These are phyloP conservation scores for Rhynchospora tenuis DNA, from an alignment of 176 grass and related monocot species.

Conservation along the genomic window DNA sequence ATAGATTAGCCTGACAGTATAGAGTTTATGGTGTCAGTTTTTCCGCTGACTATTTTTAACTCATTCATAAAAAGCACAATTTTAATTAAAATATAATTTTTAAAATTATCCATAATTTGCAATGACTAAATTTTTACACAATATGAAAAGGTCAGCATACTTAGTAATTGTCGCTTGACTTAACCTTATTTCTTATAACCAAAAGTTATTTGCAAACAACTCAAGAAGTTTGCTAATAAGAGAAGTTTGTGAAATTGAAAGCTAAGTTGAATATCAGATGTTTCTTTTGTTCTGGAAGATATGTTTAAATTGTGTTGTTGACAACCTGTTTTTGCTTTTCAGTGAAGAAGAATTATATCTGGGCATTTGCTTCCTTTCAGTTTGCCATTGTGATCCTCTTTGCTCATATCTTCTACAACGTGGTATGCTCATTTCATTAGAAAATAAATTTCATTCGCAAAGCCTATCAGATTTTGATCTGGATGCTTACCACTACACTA, in stretches of 20 bases:
- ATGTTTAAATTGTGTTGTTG: slow-evolving; percentile 1
- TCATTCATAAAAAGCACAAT: too few relatives aligned
- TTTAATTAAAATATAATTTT: too few relatives aligned
- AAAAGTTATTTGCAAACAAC: neutral
- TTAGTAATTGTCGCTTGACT: neutral
- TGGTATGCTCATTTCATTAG: slow-evolving; percentile 42
- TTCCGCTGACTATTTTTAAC: neutral
- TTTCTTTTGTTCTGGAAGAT: neutral
- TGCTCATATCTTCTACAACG: slow-evolving; percentile 88
- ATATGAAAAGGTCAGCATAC: neutral
- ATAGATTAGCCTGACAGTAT: neutral
- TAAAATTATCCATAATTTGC: neutral
- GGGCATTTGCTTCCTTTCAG: slow-evolving; percentile 94
- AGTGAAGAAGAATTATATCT: slow-evolving; percentile 83
- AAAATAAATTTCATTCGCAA: neutral
- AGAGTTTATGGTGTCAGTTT: neutral
- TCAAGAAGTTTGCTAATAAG: neutral
- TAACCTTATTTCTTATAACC: neutral
- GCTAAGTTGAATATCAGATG: neutral
- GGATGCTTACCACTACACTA: neutral
- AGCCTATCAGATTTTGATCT: slow-evolving; percentile 3
- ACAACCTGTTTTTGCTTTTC: slow-evolving; percentile 24
- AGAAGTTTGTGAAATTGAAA: neutral
- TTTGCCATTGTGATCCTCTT: slow-evolving; percentile 97
- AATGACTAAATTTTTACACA: too few relatives aligned